Percentiles rank a stretch among this genome's conserved stretches.
phyloP scores from a whole-genome alignment of 495 filamentous ascomycete genomes.

The Penicillium longicatenatum region DNA sequence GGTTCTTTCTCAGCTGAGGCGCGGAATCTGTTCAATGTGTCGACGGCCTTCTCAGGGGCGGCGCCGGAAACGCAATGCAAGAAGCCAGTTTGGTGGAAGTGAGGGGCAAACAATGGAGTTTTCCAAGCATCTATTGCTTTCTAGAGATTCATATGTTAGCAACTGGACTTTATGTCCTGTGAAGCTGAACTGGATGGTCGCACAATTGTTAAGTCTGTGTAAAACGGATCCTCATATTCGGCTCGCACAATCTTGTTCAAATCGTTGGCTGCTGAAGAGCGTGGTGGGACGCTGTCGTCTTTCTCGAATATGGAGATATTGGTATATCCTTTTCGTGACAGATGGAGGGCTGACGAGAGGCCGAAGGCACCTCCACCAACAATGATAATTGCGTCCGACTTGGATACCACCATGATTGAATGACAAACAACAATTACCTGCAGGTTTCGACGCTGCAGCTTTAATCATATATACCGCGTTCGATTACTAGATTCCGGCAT shows the following conservation, averaged over 20 bases:
- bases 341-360: conserved; percentile 52
- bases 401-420: conserved; percentile 24
- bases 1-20: conserved; percentile 41
- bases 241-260: conserved; percentile 59
- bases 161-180: background rate
- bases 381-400: conserved; percentile 26
- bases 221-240: conserved; percentile 58
- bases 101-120: conserved; percentile 50
- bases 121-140: conserved; percentile 54
- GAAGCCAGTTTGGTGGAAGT: conserved; percentile 58
- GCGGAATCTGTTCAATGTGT: conserved; percentile 47
- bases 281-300: conserved; percentile 20
- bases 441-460: background rate
- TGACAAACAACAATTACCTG: background rate
- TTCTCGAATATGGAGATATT: conserved; percentile 41
- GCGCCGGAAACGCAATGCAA: conserved; percentile 50
- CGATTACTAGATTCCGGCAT: background rate
- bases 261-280: conserved; percentile 51
- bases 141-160: conserved; percentile 22
- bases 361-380: conserved; percentile 54
- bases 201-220: conserved; percentile 46
- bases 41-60: conserved; percentile 49
- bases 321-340: conserved; percentile 46
- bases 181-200: background rate
- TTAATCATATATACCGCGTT: conserved; percentile 5